Percentiles rank a stretch among this genome's conserved stretches.
phyloP scores from a whole-genome alignment of 441 rosid genomes.

The Gossypium schwendimanii region DNA sequence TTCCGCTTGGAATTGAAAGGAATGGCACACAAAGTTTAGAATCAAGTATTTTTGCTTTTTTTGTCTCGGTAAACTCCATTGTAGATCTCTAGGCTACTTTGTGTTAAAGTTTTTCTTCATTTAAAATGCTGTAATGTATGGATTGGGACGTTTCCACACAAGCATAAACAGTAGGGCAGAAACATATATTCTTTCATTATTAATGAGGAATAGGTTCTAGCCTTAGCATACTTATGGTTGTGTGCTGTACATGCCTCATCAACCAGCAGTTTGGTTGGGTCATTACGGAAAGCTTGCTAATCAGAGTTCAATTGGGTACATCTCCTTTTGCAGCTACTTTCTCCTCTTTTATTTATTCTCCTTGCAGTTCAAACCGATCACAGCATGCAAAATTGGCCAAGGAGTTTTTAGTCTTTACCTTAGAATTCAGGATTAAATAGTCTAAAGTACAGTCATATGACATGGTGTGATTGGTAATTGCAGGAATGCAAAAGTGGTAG shows the following conservation, averaged over 20 bases:
- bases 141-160: neutral
- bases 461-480: conserved; percentile 69
- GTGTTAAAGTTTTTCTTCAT: neutral
- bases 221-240: conserved; percentile 2
- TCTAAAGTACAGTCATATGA: conserved; percentile 38
- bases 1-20: conserved; percentile 5
- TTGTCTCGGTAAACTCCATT: neutral
- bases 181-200: neutral
- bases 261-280: neutral
- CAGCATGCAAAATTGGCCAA: conserved; percentile 26
- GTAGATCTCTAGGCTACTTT: neutral
- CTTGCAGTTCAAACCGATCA: conserved; percentile 34
- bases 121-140: neutral
- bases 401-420: conserved; percentile 30
- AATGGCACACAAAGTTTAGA: neutral
- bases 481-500: conserved; percentile 51
- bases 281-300: conserved; percentile 6
- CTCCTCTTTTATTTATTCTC: conserved; percentile 6
- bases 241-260: neutral
- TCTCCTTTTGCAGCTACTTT: conserved; percentile 29
- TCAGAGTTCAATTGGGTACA: conserved; percentile 21
- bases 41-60: neutral
- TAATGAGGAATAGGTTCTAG: neutral
- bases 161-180: neutral
- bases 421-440: conserved; percentile 35